phyloP scores from a whole-genome alignment of 2,329 filamentous ascomycete genomes.

The Colletotrichum sp. region DNA sequence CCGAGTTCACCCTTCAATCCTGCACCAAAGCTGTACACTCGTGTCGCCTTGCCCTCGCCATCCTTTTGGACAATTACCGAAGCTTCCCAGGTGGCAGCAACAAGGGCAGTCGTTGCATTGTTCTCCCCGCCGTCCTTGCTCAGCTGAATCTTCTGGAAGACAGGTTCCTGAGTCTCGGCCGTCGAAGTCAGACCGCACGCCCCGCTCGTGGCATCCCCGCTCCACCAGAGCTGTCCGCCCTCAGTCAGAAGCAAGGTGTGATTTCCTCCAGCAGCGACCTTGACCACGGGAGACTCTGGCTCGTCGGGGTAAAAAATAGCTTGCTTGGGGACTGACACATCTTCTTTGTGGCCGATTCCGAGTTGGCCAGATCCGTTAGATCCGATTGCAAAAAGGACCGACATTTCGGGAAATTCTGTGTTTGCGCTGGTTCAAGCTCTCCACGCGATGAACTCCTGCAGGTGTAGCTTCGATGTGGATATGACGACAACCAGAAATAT shows the following conservation, averaged over 20 bases:
- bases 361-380: constrained; percentile 81
- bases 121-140: constrained; percentile 27
- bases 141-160: constrained; percentile 46
- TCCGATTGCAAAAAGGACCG: constrained; percentile 70
- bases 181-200: constrained; percentile 53
- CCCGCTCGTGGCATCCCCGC: constrained; percentile 63
- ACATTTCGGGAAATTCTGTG: constrained; percentile 37
- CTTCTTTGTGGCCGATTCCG: constrained; percentile 72
- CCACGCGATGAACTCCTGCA: background rate
- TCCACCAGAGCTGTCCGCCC: constrained; percentile 64
- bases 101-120: constrained; percentile 37
- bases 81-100: constrained; percentile 81
- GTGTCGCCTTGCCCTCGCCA: constrained; percentile 43
- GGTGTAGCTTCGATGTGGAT: background rate
- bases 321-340: constrained; percentile 69
- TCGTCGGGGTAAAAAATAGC: constrained; percentile 58
- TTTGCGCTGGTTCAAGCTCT: background rate
- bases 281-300: constrained; percentile 38
- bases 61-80: constrained; percentile 65
- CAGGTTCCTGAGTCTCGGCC: constrained; percentile 30
- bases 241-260: constrained; percentile 78
- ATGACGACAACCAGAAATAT: background rate
- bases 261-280: constrained; percentile 75
- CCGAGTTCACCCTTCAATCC: constrained; percentile 78
- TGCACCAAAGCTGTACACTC: constrained; percentile 68